Percentiles rank a stretch among this genome's conserved stretches.
Conservation (phyloP, 306 rosid species). For the Lupinus albus region DNA sequence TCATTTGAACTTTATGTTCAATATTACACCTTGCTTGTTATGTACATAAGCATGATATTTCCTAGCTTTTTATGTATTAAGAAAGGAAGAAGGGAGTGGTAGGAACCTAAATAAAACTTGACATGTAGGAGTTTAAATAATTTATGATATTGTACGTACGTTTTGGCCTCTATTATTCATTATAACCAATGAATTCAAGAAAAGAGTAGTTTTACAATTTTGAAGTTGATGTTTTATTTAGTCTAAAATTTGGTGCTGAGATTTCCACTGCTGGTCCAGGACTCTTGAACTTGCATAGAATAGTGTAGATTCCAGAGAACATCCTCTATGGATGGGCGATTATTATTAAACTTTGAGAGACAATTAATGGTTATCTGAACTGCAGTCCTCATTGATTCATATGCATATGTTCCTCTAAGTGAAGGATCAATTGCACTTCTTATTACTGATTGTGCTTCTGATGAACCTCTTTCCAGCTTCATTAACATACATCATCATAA, state of each 20-base stretch:
- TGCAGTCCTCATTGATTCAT: slow-evolving; percentile 74
- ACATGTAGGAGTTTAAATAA: not conserved
- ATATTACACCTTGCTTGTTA: no score
- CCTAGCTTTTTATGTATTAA: no score
- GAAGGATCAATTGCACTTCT: slow-evolving; percentile 58
- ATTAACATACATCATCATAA: slow-evolving; percentile 18
- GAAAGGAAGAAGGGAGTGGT: no score
- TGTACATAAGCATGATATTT: no score
- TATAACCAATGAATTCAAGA: slow-evolving; percentile 31
- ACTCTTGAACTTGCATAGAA: slow-evolving; percentile 93
- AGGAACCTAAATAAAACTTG: not conserved
- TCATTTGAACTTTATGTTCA: no score
- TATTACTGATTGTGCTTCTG: slow-evolving; percentile 57
- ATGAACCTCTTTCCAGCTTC: slow-evolving; percentile 76
- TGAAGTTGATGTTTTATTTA: not conserved
- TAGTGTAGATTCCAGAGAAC: slow-evolving; percentile 93
- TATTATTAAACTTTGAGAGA: slow-evolving; percentile 58
- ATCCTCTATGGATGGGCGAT: slow-evolving; percentile 89
- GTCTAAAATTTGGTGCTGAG: slow-evolving; percentile 52
- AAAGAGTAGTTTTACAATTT: slow-evolving; percentile 36
- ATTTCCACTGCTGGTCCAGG: slow-evolving; percentile 94
- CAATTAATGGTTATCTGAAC: slow-evolving; percentile 76
- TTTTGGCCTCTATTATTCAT: slow-evolving; percentile 30
- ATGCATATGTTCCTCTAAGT: slow-evolving; percentile 73
- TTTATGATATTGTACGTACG: not conserved